Base-by-base conservation (phyloP, 139 green algal species). In the Nannochloris sp. region DNA sequence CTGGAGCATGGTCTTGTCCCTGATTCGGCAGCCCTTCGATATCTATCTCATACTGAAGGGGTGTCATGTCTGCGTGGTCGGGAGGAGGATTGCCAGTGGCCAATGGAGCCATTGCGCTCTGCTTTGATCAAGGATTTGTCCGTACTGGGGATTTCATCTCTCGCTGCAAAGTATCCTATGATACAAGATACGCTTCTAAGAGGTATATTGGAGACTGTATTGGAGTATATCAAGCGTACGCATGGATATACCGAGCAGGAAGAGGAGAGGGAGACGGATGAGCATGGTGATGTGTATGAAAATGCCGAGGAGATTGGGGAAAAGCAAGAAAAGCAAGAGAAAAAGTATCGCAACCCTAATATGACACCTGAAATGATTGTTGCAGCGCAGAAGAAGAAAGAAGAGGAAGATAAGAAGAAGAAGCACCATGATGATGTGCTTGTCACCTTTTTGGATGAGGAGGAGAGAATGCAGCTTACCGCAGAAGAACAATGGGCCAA, bases 81-180 rank as follows among this genome's bases (percentile, higher is more conserved):
- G 33, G 33, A 40, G 33, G 33, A 40, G 11, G 0, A 11, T 12
- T 40, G 33, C 33, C 33, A 11, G 33, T 94, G 85, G 85, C 87
- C 87, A 1, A 70, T 71, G 26, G 81, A 89, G 59, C 87, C 87
- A 1, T 70, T 94, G 66, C 72, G 85, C 0, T 62, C 56, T 23
- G 76, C 81, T 29, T 67, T 92, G n/a, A 74, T 92, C 28, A 65
- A 83, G 68, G 23, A n/a, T 66, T 69, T 89, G 12, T 67, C 66
- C 13, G 75, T 73, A 59, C 64, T 93, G 48, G 84, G 79, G 8
- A 78, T 88, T 5, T 75, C 81, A 2, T 73, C 79, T 17, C 91
- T 85, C 63, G 80, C 76, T 2, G 71, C 82, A 5, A 93, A 89
- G 70, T 94, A 95, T 69, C 79, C 81, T 2, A 78, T 78, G 0